Evolutionary conservation across 192 early-diverging fungal species (phyloP).

Genomic region (Phycomyces blakesleeanus): DNA sequence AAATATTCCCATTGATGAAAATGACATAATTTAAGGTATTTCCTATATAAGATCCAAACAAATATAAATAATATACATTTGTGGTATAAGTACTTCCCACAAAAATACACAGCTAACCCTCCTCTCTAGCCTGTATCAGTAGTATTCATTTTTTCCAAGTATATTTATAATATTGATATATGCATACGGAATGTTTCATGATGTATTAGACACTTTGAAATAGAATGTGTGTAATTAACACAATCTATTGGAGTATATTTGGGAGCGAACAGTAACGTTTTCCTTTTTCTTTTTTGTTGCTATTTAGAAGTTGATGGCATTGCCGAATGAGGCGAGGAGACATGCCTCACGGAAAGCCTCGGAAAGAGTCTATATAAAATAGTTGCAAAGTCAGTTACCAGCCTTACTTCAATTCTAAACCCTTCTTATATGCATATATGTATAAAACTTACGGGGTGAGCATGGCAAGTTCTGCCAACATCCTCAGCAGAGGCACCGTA

Average conservation of each 20-base stretch:
- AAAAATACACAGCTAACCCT: too few species aligned
- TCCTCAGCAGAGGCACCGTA: conserved; percentile 98
- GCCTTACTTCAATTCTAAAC: neutral
- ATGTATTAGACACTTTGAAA: conserved; percentile 1
- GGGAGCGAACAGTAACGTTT: neutral
- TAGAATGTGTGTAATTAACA: neutral
- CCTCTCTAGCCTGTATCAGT: too few species aligned
- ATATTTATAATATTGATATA: neutral
- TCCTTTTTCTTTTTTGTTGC: neutral
- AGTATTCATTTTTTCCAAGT: too few species aligned
- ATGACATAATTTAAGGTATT: conserved; percentile 71
- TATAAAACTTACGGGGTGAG: conserved; percentile 66
- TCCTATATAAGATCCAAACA: conserved; percentile 50
- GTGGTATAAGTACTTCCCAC: conserved; percentile 2
- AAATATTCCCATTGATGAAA: too few species aligned
- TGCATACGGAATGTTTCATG: neutral
- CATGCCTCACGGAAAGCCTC: conserved; percentile 99
- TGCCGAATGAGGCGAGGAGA: conserved; percentile 83
- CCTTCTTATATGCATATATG: neutral
- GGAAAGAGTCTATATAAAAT: conserved; percentile 66
- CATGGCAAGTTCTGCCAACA: conserved; percentile 95
- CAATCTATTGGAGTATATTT: neutral
- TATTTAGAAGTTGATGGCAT: conserved; percentile 70
- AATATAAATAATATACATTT: neutral
- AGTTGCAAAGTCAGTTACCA: too few species aligned